Base-by-base conservation (phyloP, 2,329 filamentous ascomycete genomes). In the Pseudocercospora pini-densiflorae region DNA sequence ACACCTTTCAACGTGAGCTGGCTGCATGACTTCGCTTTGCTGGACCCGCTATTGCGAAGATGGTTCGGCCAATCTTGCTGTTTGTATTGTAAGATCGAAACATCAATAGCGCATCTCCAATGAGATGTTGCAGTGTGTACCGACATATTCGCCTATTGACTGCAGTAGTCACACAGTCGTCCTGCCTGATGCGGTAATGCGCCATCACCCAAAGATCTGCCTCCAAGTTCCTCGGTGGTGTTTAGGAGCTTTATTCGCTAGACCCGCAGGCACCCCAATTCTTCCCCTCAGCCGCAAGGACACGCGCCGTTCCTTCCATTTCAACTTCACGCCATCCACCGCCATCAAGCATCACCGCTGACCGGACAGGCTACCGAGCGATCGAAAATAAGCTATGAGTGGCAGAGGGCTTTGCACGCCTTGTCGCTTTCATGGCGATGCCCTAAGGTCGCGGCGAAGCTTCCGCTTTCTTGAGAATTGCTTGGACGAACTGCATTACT, bases 271-370 rank as follows among this genome's bases (percentile, higher is more conserved):
- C 33, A 23, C 19, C 61, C 23, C 27, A 57, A 16, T 14, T 43
- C 54, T 58, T 23, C 63, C 51, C 58, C 63, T 65, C 63, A 61
- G 63, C 43, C 55, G 63, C 45, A 43, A 40, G 49, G 21, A 19
- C n/a, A 45, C 58, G 63, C 23, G 58, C 58, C 51, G 63, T 58
- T 36, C 58, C 51, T 61, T 45, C 14, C 24, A 21, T 9, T 23
- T 33, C 9, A 21, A 40, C 33, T 36, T 57, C 43, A 24, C 45
- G 21, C 57, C 57, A 64, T 53, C 27, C 24, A 29, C 36, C 1
- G 7, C 27, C n/a, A 36, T 23, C 12, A 29, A 62, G 40, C 61
- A 67, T 63, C 55, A 61, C 61, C 49, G 81, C 59, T 77, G 12
- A 31, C 16, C 51, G 51, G 51, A 55, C 23, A 27, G 51, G 23